Conservation (phyloP, 148 eudicot genomes). For the Nyssa sinensis region DNA sequence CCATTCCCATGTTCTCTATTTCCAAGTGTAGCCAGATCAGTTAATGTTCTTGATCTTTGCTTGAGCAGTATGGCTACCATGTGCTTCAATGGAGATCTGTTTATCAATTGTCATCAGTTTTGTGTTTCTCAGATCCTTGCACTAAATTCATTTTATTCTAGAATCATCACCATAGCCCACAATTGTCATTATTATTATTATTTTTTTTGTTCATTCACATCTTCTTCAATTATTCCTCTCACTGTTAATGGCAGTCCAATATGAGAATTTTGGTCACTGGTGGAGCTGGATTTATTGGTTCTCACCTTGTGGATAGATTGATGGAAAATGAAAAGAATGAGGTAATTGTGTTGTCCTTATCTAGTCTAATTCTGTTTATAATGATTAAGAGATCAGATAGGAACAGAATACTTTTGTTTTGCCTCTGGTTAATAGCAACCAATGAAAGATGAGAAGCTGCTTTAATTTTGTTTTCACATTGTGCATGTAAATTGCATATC, state of each 20-base stretch:
- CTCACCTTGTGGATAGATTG: slow-evolving; percentile 86
- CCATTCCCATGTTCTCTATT: neutral
- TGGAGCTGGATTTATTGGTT: slow-evolving; percentile 98
- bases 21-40: too few species aligned
- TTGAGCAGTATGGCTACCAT: neutral
- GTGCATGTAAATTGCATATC: neutral
- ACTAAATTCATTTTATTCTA: neutral
- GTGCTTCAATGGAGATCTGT: neutral
- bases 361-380: neutral
- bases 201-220: neutral
- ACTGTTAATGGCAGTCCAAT: slow-evolving; percentile 56
- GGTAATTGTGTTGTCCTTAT: slow-evolving; percentile 31
- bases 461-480: neutral
- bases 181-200: neutral
- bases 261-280: slow-evolving; percentile 95
- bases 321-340: slow-evolving; percentile 94
- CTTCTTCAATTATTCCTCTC: slow-evolving; percentile 1
- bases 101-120: neutral
- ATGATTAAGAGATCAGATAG: neutral
- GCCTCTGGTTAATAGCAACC: neutral
- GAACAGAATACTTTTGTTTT: neutral
- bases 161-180: neutral
- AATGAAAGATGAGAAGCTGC: neutral
- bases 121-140: neutral
- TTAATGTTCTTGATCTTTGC: neutral